Conservation (phyloP, 345 rosid genomes). For the Eucalyptus globulus region DNA sequence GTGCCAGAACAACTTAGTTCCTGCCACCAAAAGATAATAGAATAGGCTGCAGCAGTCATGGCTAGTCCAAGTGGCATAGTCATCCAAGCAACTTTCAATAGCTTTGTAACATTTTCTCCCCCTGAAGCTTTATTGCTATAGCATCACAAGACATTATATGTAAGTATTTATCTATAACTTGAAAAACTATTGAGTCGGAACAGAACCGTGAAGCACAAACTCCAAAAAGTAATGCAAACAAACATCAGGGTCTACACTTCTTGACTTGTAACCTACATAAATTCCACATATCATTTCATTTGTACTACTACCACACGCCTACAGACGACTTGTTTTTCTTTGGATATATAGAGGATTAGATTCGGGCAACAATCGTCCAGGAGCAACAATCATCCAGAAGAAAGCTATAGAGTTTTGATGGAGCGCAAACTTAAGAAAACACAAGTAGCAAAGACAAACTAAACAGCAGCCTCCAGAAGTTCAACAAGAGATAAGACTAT, state of each 20-base stretch:
- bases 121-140: constrained; percentile 39
- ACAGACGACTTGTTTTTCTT: not conserved
- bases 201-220: not conserved
- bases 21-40: constrained; percentile 73
- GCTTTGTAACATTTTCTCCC: constrained; percentile 20
- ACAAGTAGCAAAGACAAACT: not conserved
- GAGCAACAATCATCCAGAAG: not conserved
- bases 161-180: not conserved
- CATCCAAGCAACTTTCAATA: constrained; percentile 82
- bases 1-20: constrained; percentile 46
- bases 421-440: not conserved
- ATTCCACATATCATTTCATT: not conserved
- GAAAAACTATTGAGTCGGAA: not conserved
- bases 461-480: not conserved
- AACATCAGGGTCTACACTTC: not conserved
- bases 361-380: not conserved
- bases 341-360: not conserved
- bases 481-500: not conserved
- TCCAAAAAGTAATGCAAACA: not conserved
- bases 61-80: constrained; percentile 44
- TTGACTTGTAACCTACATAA: not conserved
- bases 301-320: not conserved
- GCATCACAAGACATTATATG: not conserved
- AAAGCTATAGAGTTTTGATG: not conserved
- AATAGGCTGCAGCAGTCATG: constrained; percentile 31